Evolutionary conservation across 78 protist species (phyloP), one percentile per base, ranked within the genome.

Genomic region (Polysphondylium violaceum): DNA sequence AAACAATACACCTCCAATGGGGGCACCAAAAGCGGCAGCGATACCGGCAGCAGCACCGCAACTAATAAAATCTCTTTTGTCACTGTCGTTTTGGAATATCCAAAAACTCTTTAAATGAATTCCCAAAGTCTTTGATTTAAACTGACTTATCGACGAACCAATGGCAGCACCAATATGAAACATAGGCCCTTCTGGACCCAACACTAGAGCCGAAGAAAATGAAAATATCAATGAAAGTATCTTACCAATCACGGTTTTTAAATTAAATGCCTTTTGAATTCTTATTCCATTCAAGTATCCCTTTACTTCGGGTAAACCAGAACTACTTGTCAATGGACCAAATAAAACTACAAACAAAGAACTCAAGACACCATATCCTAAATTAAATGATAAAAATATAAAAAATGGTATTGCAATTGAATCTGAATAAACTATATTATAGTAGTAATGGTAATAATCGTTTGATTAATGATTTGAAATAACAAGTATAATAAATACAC

Each of bases 1-100:
- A 64, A 97, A 97, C 27, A 97, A 89, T 0, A 94, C 93, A 29
- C 98, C 98, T 16, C 98, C 98, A 74, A 95, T 74, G 25, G 98
- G 98, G 1, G 98, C 97, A 35, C 97, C 96, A 73, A 97, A 97
- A 31, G 98, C 97, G 0, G 98, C 97, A 2, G 97, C 94, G 23
- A 97, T 97, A 59, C 98, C 98, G 0, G 98, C 98, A 14, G 98
- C 98, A 16, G 97, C 97, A 19, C 98, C 98, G 14, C 88, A 64
- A n/a, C 96, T 72, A 17, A 97, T 94, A 31, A 95, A 97, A 40
- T 88, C 96, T n/a, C 95, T 59, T 88, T 93, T 90, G 36, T 96
- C 96, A 33, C 58, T 25, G 81, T 94, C 96, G 19, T 87, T 72
- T 53, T 76, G 83, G 63, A 72, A 89, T 5, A 89, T 9, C 86